Evolutionary conservation across 1,139 yeast genomes (phyloP).

Genomic region (Geotrichum europaeum): DNA sequence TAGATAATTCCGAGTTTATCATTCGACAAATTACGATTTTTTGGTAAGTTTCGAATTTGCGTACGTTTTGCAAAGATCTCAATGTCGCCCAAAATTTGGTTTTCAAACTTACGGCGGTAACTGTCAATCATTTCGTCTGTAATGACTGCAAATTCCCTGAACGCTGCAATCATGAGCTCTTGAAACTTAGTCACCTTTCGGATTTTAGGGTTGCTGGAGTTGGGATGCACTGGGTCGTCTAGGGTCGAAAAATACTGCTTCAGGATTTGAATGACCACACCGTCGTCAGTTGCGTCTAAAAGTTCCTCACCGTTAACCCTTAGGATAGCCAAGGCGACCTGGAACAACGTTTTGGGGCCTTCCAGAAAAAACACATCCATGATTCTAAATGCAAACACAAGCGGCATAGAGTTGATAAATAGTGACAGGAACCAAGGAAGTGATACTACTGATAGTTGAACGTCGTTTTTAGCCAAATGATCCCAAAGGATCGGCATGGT

Average conservation of each 20-base stretch:
- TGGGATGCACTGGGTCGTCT: conserved; percentile 77
- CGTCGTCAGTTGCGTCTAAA: conserved; percentile 80
- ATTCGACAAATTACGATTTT: conserved; percentile 52
- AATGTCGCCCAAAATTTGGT: conserved; percentile 74
- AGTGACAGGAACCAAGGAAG: conserved; percentile 94
- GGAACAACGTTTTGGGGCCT: conserved; percentile 86
- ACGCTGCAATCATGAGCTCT: conserved; percentile 83
- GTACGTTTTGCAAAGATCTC: conserved; percentile 89
- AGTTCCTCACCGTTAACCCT: conserved; percentile 82
- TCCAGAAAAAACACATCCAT: conserved; percentile 86
- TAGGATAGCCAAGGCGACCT: conserved; percentile 84
- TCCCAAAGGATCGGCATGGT: conserved; percentile 88
- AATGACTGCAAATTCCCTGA: conserved; percentile 78
- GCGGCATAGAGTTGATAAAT: conserved; percentile 88
- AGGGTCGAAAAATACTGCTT: conserved; percentile 75
- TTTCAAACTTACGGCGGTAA: conserved; percentile 66
- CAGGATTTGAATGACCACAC: conserved; percentile 77
- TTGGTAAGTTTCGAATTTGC: conserved; percentile 78
- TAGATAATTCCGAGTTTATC: conserved; percentile 65
- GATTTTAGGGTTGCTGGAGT: conserved; percentile 56
- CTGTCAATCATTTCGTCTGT: conserved; percentile 67
- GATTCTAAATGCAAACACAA: conserved; percentile 86
- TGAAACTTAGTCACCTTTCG: conserved; percentile 78
- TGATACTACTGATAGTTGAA: conserved; percentile 90
- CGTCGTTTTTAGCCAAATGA: conserved; percentile 71